Base-by-base conservation (phyloP, 2,329 filamentous ascomycete genomes). In the Trichoderma breve region DNA sequence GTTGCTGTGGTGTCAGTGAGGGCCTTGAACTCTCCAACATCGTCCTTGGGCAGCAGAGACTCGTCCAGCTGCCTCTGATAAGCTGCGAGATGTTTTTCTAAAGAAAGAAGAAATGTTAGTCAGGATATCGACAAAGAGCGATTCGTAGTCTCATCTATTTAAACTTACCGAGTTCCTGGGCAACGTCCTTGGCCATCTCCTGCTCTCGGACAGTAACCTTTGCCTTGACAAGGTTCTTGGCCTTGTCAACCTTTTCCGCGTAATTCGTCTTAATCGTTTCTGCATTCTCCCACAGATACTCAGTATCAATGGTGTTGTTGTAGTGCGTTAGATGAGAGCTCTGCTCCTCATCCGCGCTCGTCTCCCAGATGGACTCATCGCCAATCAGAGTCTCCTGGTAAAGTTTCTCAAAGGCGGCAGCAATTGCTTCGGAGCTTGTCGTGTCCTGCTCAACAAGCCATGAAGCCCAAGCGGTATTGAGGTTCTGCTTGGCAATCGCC, bases 261-360 rank as follows among this genome's bases (percentile, higher is more conserved):
- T 70, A 70, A 34, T 36, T 70, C 21, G 47, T 30, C 30, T 70
- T 70, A 18, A 70, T 70, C 28, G 57, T 43, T 12, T 36, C 58
- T 28, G 67, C 28, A 28, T 70, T 70, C 26, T 70, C 67, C 67
- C 67, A 70, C 9, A 70, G 67, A 58, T 70, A 70, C 36, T 61
- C 55, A 6, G 67, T 70, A 30, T 70, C 67, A n/a, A 70, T 70
- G 67, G 57, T 70, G 67, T 70, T 70, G 28, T 70, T 47, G 39
- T 70, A 70, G 11, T 70, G 39, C 4, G 57, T 34, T 4, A 70
- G 39, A 28, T 70, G 67, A 28, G 67, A 70, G 57, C 57, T 62
- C 57, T 34, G 67, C 67, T 62, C 67, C 39, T 70, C 67, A 21
- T 61, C 67, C 6, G 67, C 67, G n/a, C 26, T 36, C 21, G 67